Base-by-base conservation (phyloP, 108 stramenopile species). In the Aurantiochytrium sp. region DNA sequence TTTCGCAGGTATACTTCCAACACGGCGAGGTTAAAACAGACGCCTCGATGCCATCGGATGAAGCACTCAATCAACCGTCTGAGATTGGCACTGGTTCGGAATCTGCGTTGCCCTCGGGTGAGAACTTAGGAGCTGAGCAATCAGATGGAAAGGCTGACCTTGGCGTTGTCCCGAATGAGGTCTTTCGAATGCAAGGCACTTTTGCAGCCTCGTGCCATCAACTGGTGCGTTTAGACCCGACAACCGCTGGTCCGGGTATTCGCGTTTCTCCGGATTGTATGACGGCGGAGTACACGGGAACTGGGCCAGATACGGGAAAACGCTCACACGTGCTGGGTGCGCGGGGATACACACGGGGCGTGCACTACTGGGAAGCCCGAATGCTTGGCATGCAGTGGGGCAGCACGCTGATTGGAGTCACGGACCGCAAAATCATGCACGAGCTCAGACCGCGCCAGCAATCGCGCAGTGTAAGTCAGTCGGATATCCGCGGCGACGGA, bases 311-410 rank as follows among this genome's bases (percentile, higher is more conserved):
- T 35, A 25, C 76, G 45, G 76, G 76, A 6, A 83, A 53, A 23
- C 10, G 90, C 5, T 49, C 45, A 8, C 19, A 90, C 23, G 64
- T 92, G 4, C 2, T 92, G 28, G 91, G 91, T 21, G 58, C 72
- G 16, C 58, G 87, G 18, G 91, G 91, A 5, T 92, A 90, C 90
- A 55, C 90, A 3, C 60, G 71, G 5, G 91, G 91, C 6, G 59
- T 90, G 59, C 91, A 92, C 72, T 92, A 92, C 88, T 92, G 91
- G 91, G 91, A 92, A 64, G 91, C 90, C 42, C 58, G 44, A 25
- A 44, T 90, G 23, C 45, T 89, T 14, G 45, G 49, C 49, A 53
- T 83, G 76, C 76, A 83, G 51, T 83, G 76, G 76, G 76, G 76
- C 28, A 53, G 49, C 45, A 83, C 76, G 23, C n/a, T 53, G 8